Evolutionary conservation across 202 grass and related monocot species (phyloP).

Genomic region (Setaria viridis): DNA sequence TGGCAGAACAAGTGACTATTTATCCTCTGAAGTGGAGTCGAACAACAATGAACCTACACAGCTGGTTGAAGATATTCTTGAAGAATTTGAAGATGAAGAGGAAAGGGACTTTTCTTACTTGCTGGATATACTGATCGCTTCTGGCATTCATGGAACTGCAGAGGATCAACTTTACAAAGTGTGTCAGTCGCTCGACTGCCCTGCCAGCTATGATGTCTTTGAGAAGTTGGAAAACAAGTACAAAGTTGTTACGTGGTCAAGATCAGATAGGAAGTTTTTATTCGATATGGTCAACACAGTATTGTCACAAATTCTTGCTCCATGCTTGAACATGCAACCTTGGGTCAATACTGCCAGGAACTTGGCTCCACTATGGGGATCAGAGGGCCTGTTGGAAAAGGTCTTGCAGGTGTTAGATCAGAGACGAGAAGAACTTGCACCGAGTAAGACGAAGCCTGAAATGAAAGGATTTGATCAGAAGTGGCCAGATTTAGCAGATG

Average conservation of each 20-base stretch:
- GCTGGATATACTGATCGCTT: conserved; percentile 71
- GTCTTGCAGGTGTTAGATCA: conserved; percentile 55
- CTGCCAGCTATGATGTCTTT: conserved; percentile 58
- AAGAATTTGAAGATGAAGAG: conserved; percentile 71
- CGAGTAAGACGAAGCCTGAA: conserved; percentile 31
- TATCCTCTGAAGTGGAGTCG: conserved; percentile 29
- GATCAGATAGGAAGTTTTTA: conserved; percentile 72
- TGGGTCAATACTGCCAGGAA: conserved; percentile 49
- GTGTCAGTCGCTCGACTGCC: conserved; percentile 54
- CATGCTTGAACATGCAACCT: conserved; percentile 63
- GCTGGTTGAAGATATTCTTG: conserved; percentile 59
- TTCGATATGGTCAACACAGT: conserved; percentile 78
- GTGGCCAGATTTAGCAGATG: conserved; percentile 56
- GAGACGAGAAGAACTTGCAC: conserved; percentile 43
- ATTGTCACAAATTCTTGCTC: conserved; percentile 59
- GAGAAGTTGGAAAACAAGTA: conserved; percentile 86
- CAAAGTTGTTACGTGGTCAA: conserved; percentile 55
- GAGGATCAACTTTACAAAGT: conserved; percentile 57
- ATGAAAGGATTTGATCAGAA: conserved; percentile 48
- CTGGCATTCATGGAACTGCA: conserved; percentile 61
- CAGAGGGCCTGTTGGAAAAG: conserved; percentile 69
- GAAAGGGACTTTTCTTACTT: conserved; percentile 86
- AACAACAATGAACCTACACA: conserved; percentile 37
- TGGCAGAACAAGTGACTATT: neutral
- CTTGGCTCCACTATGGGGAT: conserved; percentile 53